Evolutionary conservation across 169 alveolate genomes (phyloP).

Genomic region (Cryptosporidium bovis): DNA sequence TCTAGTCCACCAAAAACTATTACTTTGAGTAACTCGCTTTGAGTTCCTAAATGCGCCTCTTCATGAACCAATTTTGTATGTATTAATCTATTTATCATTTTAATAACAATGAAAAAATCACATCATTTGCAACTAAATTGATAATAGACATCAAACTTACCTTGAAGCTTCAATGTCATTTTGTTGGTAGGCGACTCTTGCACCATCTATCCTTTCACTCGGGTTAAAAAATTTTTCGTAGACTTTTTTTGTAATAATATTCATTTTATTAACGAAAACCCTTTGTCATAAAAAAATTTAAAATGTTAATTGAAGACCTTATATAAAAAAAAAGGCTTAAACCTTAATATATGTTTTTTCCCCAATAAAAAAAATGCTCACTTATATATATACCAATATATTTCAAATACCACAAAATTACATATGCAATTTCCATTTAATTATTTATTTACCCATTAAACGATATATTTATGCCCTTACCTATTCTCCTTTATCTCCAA

Average conservation of each 20-base stretch:
- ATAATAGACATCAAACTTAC: slow-evolving; percentile 30
- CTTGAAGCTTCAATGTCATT: slow-evolving; percentile 76
- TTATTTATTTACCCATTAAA: too few species aligned
- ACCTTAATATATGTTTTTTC: too few species aligned
- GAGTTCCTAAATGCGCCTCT: slow-evolving; percentile 50
- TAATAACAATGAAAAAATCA: slow-evolving; percentile 38
- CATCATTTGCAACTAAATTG: background rate
- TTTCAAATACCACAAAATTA: too few species aligned
- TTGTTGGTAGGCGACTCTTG: slow-evolving; percentile 77
- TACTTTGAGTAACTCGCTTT: slow-evolving; percentile 84
- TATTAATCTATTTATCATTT: slow-evolving; percentile 44
- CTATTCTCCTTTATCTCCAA: too few species aligned
- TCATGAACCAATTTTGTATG: slow-evolving; percentile 42
- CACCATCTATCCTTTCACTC: slow-evolving; percentile 68
- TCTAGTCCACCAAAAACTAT: slow-evolving; percentile 91
- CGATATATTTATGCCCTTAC: too few species aligned
- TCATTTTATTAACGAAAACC: slow-evolving; percentile 12
- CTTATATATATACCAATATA: too few species aligned
- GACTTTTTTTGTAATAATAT: slow-evolving; percentile 16
- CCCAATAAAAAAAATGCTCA: too few species aligned
- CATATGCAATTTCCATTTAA: too few species aligned
- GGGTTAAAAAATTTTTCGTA: background rate
- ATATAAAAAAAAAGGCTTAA: too few species aligned
- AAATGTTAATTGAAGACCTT: too few species aligned
- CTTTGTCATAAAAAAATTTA: too few species aligned